Conservation (phyloP, 805 yeast genomes). For the Metschnikowia kofuensis region DNA sequence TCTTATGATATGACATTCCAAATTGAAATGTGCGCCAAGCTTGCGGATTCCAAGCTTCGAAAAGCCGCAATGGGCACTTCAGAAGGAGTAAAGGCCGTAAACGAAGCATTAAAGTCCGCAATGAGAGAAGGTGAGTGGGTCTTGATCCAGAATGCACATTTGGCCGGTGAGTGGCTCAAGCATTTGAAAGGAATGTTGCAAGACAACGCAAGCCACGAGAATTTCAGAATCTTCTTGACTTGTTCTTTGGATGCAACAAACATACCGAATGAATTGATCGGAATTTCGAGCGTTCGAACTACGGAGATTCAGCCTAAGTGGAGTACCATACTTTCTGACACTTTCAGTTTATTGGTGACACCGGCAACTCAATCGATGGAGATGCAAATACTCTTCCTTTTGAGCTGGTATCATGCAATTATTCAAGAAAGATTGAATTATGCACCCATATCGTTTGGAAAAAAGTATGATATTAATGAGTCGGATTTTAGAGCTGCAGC, state of each 20-base stretch:
- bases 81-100: slow-evolving; percentile 61
- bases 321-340: slow-evolving; percentile 43
- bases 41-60: slow-evolving; percentile 24
- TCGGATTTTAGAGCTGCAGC: slow-evolving; percentile 60
- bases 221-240: slow-evolving; percentile 63
- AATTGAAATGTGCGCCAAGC: slow-evolving; percentile 45
- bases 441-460: slow-evolving; percentile 60
- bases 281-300: slow-evolving; percentile 51
- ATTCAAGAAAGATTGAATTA: slow-evolving; percentile 57
- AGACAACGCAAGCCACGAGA: slow-evolving; percentile 20
- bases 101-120: slow-evolving; percentile 47
- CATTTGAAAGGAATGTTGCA: slow-evolving; percentile 48
- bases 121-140: slow-evolving; percentile 63
- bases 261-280: slow-evolving; percentile 56
- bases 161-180: slow-evolving; percentile 63
- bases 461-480: slow-evolving; percentile 67
- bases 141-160: slow-evolving; percentile 75
- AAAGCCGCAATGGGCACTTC: slow-evolving; percentile 70
- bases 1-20: slow-evolving; percentile 66
- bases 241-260: slow-evolving; percentile 43
- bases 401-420: slow-evolving; percentile 71
- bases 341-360: slow-evolving; percentile 22
- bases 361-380: not conserved
- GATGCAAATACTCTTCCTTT: slow-evolving; percentile 45
- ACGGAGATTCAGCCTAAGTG: slow-evolving; percentile 66